Conservation (phyloP, 169 alveolate genomes). For the Cryptosporidium andersoni region DNA sequence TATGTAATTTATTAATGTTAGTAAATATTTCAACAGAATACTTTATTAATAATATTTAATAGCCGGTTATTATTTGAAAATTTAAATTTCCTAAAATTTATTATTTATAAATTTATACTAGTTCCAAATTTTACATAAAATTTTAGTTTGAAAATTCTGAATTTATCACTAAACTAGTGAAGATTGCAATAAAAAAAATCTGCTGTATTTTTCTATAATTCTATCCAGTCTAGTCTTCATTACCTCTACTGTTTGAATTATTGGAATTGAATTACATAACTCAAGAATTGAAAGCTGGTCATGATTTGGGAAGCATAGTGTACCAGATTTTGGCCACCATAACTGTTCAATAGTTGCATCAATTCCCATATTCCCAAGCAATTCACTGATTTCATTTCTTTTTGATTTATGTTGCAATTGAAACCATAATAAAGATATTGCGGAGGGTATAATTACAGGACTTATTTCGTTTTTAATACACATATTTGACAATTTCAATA, state of each 20-base stretch:
- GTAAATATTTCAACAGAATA: no score
- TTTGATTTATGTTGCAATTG: conserved; percentile 1
- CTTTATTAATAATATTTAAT: no score
- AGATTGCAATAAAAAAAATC: no score
- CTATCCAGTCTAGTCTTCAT: not conserved
- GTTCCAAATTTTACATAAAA: not conserved
- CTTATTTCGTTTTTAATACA: not conserved
- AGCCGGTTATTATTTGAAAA: no score
- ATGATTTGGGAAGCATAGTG: conserved; percentile 14
- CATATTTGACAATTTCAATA: no score
- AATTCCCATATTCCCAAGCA: conserved; percentile 1
- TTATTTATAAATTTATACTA: no score
- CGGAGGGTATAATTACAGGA: conserved; percentile 18
- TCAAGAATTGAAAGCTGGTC: conserved; percentile 25
- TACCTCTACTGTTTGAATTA: not conserved
- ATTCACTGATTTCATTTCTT: not conserved
- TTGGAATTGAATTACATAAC: not conserved
- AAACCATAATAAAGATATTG: conserved; percentile 18
- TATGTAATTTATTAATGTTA: no score
- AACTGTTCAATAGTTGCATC: conserved; percentile 1
- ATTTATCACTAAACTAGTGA: not conserved
- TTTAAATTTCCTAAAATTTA: no score
- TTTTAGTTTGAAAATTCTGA: conserved; percentile 1
- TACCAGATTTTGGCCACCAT: conserved; percentile 15
- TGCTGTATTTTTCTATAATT: not conserved